Base-by-base conservation (phyloP, 2,329 filamentous ascomycete genomes). In the Drechslerella coelobrocha region DNA sequence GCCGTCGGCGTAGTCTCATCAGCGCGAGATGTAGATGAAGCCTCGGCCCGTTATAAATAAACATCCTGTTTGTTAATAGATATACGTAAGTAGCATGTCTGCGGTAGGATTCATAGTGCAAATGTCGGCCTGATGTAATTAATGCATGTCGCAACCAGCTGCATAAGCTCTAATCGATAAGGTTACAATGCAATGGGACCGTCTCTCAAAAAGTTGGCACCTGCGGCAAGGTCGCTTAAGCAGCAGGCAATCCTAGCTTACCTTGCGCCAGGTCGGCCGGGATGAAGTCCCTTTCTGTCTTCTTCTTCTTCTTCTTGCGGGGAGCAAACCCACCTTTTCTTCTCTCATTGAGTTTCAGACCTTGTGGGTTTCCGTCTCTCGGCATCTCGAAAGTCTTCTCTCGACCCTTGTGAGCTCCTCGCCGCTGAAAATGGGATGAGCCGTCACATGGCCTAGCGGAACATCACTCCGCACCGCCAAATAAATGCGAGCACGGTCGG, bases 201-300 rank as follows among this genome's bases (percentile, higher is more conserved):
- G 34, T 4, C 43, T 4, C 12, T 12, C 10, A 21, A 19, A 48
- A 48, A 3, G 17, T 4, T 12, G 56, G 52, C 56, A 26, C 43
- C 63, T 69, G 65, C 65, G 65, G 65, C 57, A 69, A 62, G 55
- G 63, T 69, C 65, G 65, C 65, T 69, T 69, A 69, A 61, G 51
- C 57, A 57, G 61, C 56, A 61, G 57, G 60, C 31, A 31, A 56
- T 54, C 65, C 56, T 45, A 56, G 65, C 52, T 51, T 29, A 29
- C 53, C 54, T 59, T 39, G 39, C 54, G 54, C 39, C 41, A 45
- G 39, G 54, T 27, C 12, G n/a, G 39, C 39, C 17, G n/a, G 12
- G 54, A 41, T 10, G 34, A 3, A 23, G 14, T 34, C n/a, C n/a
- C n/a, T n/a, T n/a, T n/a, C n/a, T n/a, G n/a, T n/a, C n/a, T n/a